phyloP scores from a whole-genome alignment of 495 filamentous ascomycete species.

The Daldinia vernicosa region DNA sequence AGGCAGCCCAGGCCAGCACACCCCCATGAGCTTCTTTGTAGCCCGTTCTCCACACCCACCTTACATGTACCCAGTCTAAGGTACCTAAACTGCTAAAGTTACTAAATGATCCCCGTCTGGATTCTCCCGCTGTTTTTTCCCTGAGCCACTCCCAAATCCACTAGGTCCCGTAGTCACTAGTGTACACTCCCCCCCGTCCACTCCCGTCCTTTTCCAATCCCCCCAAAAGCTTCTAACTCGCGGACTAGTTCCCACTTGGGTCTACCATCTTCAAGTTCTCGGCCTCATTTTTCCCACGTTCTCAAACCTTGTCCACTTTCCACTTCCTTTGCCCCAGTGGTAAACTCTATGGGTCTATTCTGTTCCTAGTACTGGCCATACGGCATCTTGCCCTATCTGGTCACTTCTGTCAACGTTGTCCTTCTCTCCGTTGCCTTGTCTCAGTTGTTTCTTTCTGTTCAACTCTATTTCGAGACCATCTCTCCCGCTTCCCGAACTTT shows the following conservation, averaged over 20 bases:
- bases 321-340: conserved; percentile 24
- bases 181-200: conserved; percentile 22
- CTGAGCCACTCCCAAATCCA: conserved; percentile 16
- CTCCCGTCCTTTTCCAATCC: conserved; percentile 20
- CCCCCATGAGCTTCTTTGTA: conserved; percentile 17
- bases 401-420: conserved; percentile 35
- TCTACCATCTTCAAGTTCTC: conserved; percentile 37
- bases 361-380: conserved; percentile 32
- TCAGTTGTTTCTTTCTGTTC: conserved; percentile 20
- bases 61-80: conserved; percentile 8
- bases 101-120: conserved; percentile 12
- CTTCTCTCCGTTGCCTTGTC: conserved; percentile 11
- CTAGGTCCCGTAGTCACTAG: too few species aligned
- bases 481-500: conserved; percentile 23
- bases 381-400: conserved; percentile 30
- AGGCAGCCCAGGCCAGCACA: conserved; percentile 6
- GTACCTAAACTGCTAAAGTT: too few species aligned
- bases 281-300: conserved; percentile 41
- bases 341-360: conserved; percentile 34
- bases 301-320: conserved; percentile 32
- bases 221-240: conserved; percentile 17
- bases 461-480: conserved; percentile 16
- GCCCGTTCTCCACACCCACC: conserved; percentile 28
- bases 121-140: conserved; percentile 41
- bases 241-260: conserved; percentile 40